A percentile compares a stretch with the other conserved stretches of the same genome.
phyloP scores from a whole-genome alignment of 1,284 basidiomycete genomes.

The Tilletia setariae region DNA sequence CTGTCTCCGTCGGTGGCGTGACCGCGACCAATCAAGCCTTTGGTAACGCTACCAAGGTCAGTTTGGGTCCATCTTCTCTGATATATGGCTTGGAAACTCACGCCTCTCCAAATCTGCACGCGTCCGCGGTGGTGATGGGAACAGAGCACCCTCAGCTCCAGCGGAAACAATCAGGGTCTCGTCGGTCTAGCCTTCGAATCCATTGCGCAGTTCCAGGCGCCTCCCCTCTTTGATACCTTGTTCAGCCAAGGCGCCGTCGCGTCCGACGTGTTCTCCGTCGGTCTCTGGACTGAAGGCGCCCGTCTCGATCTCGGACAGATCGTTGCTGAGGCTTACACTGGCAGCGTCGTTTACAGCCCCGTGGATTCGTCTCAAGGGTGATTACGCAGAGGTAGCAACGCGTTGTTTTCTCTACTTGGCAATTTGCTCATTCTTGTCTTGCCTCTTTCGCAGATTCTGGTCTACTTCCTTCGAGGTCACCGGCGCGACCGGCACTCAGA shows the following conservation, averaged over 20 bases:
- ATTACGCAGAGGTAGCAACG: background rate
- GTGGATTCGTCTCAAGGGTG: slow-evolving; percentile 14
- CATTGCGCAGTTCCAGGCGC: slow-evolving; percentile 16
- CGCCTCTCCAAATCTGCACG: too few species aligned
- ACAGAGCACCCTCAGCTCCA: slow-evolving; percentile 9
- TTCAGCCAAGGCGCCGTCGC: slow-evolving; percentile 1
- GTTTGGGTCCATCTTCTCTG: background rate
- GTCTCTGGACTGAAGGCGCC: slow-evolving; percentile 15
- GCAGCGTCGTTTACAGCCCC: slow-evolving; percentile 10
- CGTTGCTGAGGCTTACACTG: slow-evolving; percentile 11
- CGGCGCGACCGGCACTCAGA: background rate
- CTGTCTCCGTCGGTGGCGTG: slow-evolving; percentile 17
- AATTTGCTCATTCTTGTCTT: background rate
- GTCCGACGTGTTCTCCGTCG: slow-evolving; percentile 13
- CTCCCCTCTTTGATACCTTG: slow-evolving; percentile 19
- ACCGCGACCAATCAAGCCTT: slow-evolving; percentile 7
- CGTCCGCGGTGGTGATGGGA: too few species aligned
- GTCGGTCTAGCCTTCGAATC: slow-evolving; percentile 17
- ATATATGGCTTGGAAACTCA: too few species aligned
- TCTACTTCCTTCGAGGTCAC: slow-evolving; percentile 7
- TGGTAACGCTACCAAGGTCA: slow-evolving; percentile 8
- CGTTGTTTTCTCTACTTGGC: background rate
- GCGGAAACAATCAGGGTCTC: slow-evolving; percentile 4
- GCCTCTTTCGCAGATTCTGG: background rate
- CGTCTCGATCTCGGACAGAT: slow-evolving; percentile 17